phyloP scores from a whole-genome alignment of 1,139 yeast species.

The Meyerozyma elateridarum region DNA sequence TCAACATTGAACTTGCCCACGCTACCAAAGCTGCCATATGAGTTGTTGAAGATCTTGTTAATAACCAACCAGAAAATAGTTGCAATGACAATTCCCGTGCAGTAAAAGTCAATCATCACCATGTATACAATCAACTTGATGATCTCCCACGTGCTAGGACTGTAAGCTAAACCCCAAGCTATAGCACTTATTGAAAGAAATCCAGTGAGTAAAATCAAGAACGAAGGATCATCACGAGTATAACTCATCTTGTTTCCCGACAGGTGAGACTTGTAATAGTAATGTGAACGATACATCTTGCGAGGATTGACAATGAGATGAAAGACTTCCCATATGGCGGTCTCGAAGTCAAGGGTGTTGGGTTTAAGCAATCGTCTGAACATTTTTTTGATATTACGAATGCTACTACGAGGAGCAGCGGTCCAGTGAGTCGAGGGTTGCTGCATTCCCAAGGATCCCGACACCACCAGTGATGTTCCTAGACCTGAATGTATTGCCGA shows the following conservation, averaged over 20 bases:
- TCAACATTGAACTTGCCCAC: constrained; percentile 34
- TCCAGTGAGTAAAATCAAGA: constrained; percentile 63
- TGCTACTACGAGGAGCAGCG: constrained; percentile 5
- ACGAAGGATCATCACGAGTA: constrained; percentile 91
- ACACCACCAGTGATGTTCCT: constrained; percentile 21
- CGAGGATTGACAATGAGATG: constrained; percentile 70
- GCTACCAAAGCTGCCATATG: constrained; percentile 32
- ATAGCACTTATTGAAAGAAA: constrained; percentile 70
- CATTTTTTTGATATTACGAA: constrained; percentile 23
- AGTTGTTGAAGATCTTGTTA: constrained; percentile 51
- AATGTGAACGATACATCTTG: constrained; percentile 75
- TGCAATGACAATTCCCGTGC: constrained; percentile 66
- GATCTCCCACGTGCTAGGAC: constrained; percentile 57
- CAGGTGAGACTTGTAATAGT: constrained; percentile 54
- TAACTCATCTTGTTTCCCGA: constrained; percentile 38
- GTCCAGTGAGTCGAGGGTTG: background rate
- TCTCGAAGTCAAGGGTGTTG: constrained; percentile 81
- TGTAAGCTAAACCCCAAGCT: constrained; percentile 87
- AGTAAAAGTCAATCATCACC: constrained; percentile 80
- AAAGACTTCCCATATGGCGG: constrained; percentile 88
- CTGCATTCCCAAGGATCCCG: constrained; percentile 12
- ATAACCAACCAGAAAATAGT: constrained; percentile 71
- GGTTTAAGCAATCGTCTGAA: constrained; percentile 55
- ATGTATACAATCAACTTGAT: constrained; percentile 65
- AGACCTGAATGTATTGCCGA: constrained; percentile 17